Evolutionary conservation across 352 stramenopile species (phyloP).

Genomic region (Globisporangium ultimum): DNA sequence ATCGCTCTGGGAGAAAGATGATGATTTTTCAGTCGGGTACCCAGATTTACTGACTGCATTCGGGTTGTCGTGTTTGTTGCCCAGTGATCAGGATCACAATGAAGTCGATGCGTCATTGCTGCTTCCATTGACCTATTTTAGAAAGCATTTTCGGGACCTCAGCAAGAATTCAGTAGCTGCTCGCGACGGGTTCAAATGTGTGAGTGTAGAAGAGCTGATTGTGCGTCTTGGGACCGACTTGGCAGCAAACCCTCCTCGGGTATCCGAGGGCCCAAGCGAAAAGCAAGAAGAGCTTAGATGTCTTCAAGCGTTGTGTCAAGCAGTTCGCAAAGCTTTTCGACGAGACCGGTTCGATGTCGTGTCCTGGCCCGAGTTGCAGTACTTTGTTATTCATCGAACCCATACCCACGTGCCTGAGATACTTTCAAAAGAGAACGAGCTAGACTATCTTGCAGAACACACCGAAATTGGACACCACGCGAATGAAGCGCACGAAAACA

Average conservation of each 20-base stretch:
- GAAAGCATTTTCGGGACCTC: slow-evolving; percentile 6
- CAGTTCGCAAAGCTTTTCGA: not conserved
- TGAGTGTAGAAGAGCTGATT: not conserved
- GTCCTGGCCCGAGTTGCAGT: slow-evolving; percentile 6
- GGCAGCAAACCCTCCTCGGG: not conserved
- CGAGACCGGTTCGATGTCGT: not conserved
- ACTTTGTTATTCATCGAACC: not conserved
- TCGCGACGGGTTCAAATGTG: slow-evolving; percentile 5
- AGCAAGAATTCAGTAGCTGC: not conserved
- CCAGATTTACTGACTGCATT: slow-evolving; percentile 1
- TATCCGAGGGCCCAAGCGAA: not conserved
- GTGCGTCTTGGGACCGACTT: not conserved
- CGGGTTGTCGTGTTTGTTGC: not conserved
- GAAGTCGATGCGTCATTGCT: not conserved
- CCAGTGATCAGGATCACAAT: not conserved
- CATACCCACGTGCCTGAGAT: not conserved
- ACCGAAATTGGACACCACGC: not conserved
- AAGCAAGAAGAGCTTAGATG: not conserved
- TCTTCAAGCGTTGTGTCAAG: not conserved
- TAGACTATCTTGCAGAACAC: not conserved
- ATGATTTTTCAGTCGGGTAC: not conserved
- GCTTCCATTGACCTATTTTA: not conserved
- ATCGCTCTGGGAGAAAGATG: not conserved
- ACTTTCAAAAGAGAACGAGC: not conserved
- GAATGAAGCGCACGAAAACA: not conserved